Conservation (phyloP, 1,284 basidiomycete species). For the Cutaneotrichosporon mucoides region DNA sequence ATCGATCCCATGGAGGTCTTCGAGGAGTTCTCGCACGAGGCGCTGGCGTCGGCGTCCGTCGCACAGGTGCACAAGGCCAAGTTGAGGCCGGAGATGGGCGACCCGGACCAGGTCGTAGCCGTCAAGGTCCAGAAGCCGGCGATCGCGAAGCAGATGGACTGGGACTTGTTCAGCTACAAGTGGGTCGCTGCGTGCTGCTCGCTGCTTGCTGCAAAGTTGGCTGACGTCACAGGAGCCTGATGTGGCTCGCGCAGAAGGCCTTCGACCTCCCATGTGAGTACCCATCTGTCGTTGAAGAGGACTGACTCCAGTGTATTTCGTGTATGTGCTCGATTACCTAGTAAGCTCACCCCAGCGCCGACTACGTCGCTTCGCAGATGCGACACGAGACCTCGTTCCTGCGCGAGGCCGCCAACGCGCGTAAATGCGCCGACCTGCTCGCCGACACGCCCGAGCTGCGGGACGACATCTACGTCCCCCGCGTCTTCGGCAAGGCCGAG, state of each 20-base stretch:
- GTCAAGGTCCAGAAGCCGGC: slow-evolving; percentile 90
- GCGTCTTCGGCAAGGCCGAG: slow-evolving; percentile 67
- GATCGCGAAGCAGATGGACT: slow-evolving; percentile 76
- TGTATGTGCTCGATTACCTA: slow-evolving; percentile 22
- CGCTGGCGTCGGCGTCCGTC: slow-evolving; percentile 78
- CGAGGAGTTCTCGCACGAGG: slow-evolving; percentile 65
- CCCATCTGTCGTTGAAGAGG: not conserved
- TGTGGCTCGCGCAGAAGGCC: slow-evolving; percentile 43
- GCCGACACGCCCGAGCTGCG: slow-evolving; percentile 58
- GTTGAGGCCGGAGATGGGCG: slow-evolving; percentile 46
- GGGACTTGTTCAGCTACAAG: slow-evolving; percentile 59
- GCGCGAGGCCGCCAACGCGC: slow-evolving; percentile 56
- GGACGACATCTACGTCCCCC: slow-evolving; percentile 71
- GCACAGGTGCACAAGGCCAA: slow-evolving; percentile 82
- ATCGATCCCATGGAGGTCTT: slow-evolving; percentile 68
- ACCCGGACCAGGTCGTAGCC: slow-evolving; percentile 57
- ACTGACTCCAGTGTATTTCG: slow-evolving; percentile 43
- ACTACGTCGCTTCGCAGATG: slow-evolving; percentile 76
- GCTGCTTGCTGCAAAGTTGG: no score
- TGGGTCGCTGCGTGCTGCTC: slow-evolving; percentile 15
- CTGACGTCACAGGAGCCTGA: slow-evolving; percentile 30
- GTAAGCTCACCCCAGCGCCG: slow-evolving; percentile 44
- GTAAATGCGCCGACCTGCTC: slow-evolving; percentile 42
- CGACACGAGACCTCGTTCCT: slow-evolving; percentile 74
- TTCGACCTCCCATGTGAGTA: slow-evolving; percentile 48